Conservation (phyloP, 1,284 basidiomycete genomes). For the Pascua sp. region DNA sequence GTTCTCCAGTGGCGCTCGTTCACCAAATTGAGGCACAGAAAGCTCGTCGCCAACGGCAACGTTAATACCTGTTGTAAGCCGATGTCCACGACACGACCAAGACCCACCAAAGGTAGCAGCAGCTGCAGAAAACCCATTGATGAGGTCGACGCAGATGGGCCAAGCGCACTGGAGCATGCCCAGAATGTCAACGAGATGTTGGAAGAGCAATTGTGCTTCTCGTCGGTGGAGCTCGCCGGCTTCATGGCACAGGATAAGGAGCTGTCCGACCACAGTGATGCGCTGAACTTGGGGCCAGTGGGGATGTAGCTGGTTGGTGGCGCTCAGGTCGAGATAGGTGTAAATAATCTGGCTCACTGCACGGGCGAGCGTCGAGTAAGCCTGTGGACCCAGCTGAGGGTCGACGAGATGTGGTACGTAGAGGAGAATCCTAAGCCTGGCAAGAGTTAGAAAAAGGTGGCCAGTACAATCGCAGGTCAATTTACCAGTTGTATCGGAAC, state of each 20-base stretch:
- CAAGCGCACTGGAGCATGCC: conserved; percentile 11
- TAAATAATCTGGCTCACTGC: conserved; percentile 22
- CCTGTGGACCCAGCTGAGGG: conserved; percentile 8
- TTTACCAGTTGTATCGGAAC: conserved; percentile 27
- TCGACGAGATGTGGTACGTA: conserved; percentile 18
- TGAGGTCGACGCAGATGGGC: conserved; percentile 12
- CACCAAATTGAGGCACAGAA: neutral
- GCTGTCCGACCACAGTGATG: conserved; percentile 19
- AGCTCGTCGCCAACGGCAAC: neutral
- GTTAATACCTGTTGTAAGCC: conserved; percentile 1
- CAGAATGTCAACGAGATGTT: conserved; percentile 16
- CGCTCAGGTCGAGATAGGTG: conserved; percentile 19
- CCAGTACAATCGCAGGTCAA: neutral
- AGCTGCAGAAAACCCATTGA: conserved; percentile 10
- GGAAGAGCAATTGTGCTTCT: conserved; percentile 17
- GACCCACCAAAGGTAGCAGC: conserved; percentile 12
- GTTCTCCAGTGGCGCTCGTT: too few relatives aligned
- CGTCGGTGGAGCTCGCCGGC: conserved; percentile 19
- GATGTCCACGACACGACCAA: neutral
- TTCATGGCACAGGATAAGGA: conserved; percentile 22
- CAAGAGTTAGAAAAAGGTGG: neutral
- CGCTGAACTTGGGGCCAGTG: conserved; percentile 27
- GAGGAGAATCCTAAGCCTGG: conserved; percentile 26
- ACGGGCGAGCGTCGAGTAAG: conserved; percentile 14
- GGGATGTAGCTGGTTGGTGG: conserved; percentile 14